Evolutionary conservation across 2,329 filamentous ascomycete species (phyloP).

Genomic region (Alternaria alternata): DNA sequence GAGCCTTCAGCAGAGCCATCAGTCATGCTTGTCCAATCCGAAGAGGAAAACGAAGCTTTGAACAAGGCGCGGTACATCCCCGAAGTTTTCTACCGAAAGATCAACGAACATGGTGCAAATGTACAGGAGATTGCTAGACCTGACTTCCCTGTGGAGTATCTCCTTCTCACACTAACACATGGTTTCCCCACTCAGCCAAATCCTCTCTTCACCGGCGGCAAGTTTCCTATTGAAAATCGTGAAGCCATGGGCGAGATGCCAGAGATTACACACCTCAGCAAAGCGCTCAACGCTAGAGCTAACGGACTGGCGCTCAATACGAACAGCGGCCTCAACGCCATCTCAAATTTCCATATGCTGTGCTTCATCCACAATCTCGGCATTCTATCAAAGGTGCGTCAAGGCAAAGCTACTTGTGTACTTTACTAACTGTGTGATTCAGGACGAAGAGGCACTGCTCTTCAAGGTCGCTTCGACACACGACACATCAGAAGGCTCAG

Average conservation of each 20-base stretch:
- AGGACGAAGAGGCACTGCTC: conserved; percentile 90
- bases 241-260: conserved; percentile 86
- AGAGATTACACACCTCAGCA: conserved; percentile 74
- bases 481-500: conserved; percentile 80
- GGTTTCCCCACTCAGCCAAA: conserved; percentile 86
- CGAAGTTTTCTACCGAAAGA: conserved; percentile 93
- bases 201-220: conserved; percentile 75
- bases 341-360: conserved; percentile 96
- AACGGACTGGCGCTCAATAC: conserved; percentile 64
- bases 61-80: conserved; percentile 85
- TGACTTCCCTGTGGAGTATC: conserved; percentile 93
- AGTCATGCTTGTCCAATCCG: conserved; percentile 92
- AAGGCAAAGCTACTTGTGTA: not conserved
- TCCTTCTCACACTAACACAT: conserved; percentile 94
- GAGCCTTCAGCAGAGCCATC: conserved; percentile 93
- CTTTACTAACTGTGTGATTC: conserved; percentile 25
- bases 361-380: conserved; percentile 83
- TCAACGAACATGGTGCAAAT: conserved; percentile 96
- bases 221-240: conserved; percentile 91
- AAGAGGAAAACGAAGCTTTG: conserved; percentile 81
- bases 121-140: conserved; percentile 98
- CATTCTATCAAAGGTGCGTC: conserved; percentile 80
- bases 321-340: conserved; percentile 68
- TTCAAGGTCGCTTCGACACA: conserved; percentile 84
- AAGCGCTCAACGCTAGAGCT: conserved; percentile 68